Percentiles rank a stretch among this genome's conserved stretches.
Evolutionary conservation across 352 stramenopile species (phyloP).

Genomic region (Pythium insidiosum): DNA sequence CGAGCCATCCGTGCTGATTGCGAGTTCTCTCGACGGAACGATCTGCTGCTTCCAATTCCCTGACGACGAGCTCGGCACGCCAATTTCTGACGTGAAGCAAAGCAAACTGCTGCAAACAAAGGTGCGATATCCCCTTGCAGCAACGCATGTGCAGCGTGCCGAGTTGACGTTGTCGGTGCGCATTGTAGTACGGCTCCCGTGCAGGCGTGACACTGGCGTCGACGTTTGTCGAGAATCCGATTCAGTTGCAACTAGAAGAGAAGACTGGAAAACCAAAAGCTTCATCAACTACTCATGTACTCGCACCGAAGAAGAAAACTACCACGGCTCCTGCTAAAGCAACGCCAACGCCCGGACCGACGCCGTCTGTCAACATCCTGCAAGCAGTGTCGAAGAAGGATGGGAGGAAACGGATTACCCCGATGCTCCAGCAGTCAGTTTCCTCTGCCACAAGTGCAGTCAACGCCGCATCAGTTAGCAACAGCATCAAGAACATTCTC

Average conservation of each 20-base stretch:
- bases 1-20: constrained; percentile 48
- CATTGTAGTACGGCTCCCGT: constrained; percentile 63
- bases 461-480: constrained; percentile 57
- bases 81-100: constrained; percentile 62
- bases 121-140: too few relatives aligned
- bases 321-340: neutral
- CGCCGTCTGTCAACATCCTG: constrained; percentile 23
- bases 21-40: constrained; percentile 70
- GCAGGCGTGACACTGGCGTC: constrained; percentile 74
- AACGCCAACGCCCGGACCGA: constrained; percentile 2
- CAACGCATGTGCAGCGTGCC: neutral
- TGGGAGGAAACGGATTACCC: constrained; percentile 62
- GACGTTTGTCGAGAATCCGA: constrained; percentile 71
- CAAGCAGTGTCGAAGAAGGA: constrained; percentile 30
- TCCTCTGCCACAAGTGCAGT: neutral
- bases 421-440: constrained; percentile 25
- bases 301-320: constrained; percentile 59
- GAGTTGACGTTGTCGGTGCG: neutral
- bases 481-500: constrained; percentile 77
- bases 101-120: constrained; percentile 78
- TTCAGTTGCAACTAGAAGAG: constrained; percentile 76
- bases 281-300: constrained; percentile 34
- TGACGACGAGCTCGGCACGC: constrained; percentile 47
- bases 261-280: too few relatives aligned
- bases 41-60: constrained; percentile 81